Evolutionary conservation across 1,139 yeast species (phyloP).

Genomic region (Suhomyces panamericanus): DNA sequence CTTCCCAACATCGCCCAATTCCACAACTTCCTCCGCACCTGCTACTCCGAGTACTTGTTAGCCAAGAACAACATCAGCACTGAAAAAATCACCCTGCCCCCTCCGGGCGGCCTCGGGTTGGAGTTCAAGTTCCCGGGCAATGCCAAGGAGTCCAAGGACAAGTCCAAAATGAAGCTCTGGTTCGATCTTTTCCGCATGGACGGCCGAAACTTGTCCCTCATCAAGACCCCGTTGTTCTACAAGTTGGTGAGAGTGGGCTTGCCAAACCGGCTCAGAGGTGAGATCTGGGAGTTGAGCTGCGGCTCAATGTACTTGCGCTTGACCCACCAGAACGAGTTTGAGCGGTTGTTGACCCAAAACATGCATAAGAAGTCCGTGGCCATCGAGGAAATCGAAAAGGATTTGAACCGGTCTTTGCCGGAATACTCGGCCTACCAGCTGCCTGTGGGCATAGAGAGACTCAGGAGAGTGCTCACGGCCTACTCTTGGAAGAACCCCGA

Average conservation of each 20-base stretch:
- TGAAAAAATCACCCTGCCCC: conserved; percentile 53
- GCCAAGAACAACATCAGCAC: conserved; percentile 55
- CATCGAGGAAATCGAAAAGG: conserved; percentile 95
- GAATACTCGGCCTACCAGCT: conserved; percentile 94
- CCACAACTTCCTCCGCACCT: conserved; percentile 64
- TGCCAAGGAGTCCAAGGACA: conserved; percentile 72
- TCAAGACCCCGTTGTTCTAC: conserved; percentile 75
- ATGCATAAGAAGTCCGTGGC: conserved; percentile 72
- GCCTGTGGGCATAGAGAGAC: conserved; percentile 77
- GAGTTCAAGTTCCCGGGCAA: conserved; percentile 88
- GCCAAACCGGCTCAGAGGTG: conserved; percentile 91
- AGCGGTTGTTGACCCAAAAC: conserved; percentile 56
- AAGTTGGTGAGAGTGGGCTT: conserved; percentile 85
- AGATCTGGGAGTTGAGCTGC: conserved; percentile 89
- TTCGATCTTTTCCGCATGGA: conserved; percentile 80
- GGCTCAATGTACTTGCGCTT: conserved; percentile 82
- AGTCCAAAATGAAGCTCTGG: conserved; percentile 89
- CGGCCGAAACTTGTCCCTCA: conserved; percentile 79
- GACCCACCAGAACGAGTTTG: conserved; percentile 61
- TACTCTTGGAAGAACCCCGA: conserved; percentile 98
- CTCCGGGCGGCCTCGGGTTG: conserved; percentile 84
- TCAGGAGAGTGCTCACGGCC: conserved; percentile 86
- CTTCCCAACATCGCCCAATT: conserved; percentile 60
- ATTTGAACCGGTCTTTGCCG: conserved; percentile 88
- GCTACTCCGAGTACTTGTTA: conserved; percentile 84